Percentiles rank a stretch among this genome's conserved stretches.
Conservation (phyloP, 2,329 filamentous ascomycete genomes). For the Cladobotryum mycophilum region DNA sequence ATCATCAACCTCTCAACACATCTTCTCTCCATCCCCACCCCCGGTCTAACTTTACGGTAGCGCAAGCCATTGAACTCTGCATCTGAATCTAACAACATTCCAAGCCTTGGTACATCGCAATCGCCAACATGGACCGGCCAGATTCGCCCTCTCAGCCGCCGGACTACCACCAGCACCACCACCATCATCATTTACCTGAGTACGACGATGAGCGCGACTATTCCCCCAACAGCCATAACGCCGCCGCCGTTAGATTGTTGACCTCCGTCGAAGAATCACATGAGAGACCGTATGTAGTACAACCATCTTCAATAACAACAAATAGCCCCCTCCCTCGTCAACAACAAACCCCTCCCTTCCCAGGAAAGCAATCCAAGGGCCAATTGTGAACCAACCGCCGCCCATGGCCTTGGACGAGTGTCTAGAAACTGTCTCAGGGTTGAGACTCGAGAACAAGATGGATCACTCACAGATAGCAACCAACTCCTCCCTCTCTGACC, state of each 20-base stretch:
- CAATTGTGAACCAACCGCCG: background rate
- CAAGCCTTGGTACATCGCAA: constrained; percentile 5
- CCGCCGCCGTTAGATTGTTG: constrained; percentile 53
- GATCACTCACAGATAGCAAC: constrained; percentile 2
- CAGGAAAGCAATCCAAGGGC: constrained; percentile 3
- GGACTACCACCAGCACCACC: constrained; percentile 36
- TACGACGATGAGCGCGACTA: constrained; percentile 52
- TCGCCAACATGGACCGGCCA: constrained; percentile 39
- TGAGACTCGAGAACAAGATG: constrained; percentile 1
- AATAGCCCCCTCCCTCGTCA: background rate
- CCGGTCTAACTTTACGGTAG: constrained; percentile 1
- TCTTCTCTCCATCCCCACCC: background rate
- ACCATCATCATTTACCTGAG: constrained; percentile 35
- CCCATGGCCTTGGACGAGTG: constrained; percentile 11
- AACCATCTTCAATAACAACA: constrained; percentile 7
- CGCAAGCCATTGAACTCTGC: background rate
- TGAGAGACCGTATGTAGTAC: constrained; percentile 12
- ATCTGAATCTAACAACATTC: constrained; percentile 8
- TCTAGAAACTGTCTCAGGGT: constrained; percentile 6
- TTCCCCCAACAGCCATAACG: constrained; percentile 40
- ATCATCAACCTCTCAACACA: background rate
- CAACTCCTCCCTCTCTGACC: constrained; percentile 6
- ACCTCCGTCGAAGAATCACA: constrained; percentile 56
- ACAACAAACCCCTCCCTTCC: constrained; percentile 6
- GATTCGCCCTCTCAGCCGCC: constrained; percentile 47